phyloP scores from a whole-genome alignment of 208 protist genomes.

The Leishmania arabica region DNA sequence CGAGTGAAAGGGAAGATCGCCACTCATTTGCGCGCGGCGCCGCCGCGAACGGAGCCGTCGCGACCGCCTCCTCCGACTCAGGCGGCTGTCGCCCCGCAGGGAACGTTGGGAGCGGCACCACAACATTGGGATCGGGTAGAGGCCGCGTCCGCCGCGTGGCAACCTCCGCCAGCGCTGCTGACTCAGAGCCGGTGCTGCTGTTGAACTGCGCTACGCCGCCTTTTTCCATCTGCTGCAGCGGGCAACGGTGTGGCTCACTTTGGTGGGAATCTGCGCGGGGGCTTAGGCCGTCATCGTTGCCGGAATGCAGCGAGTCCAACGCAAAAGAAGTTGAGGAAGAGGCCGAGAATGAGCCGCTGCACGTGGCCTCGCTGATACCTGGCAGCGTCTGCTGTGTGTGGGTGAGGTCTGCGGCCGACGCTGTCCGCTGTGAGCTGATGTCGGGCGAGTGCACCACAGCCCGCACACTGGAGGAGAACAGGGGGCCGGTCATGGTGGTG shows the following conservation, averaged over 20 bases:
- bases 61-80: neutral
- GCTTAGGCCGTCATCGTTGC: neutral
- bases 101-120: neutral
- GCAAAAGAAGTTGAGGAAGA: neutral
- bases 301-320: neutral
- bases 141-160: neutral
- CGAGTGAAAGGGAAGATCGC: neutral
- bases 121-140: neutral
- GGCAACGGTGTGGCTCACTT: neutral
- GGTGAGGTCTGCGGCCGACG: slow-evolving; percentile 7
- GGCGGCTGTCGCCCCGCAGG: neutral
- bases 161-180: neutral
- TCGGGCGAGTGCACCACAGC: slow-evolving; percentile 33
- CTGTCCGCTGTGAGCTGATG: slow-evolving; percentile 6
- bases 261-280: too few relatives aligned
- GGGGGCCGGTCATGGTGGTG: neutral
- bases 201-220: neutral
- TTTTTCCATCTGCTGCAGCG: neutral
- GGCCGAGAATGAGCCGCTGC: neutral
- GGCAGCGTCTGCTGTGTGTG: slow-evolving; percentile 13
- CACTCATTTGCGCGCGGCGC: neutral
- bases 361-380: slow-evolving; percentile 7
- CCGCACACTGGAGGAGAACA: slow-evolving; percentile 17
- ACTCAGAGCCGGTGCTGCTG: neutral
- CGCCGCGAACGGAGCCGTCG: neutral